Evolutionary conservation across 2,329 filamentous ascomycete species (phyloP).

Genomic region (Thielaviopsis cerberus): DNA sequence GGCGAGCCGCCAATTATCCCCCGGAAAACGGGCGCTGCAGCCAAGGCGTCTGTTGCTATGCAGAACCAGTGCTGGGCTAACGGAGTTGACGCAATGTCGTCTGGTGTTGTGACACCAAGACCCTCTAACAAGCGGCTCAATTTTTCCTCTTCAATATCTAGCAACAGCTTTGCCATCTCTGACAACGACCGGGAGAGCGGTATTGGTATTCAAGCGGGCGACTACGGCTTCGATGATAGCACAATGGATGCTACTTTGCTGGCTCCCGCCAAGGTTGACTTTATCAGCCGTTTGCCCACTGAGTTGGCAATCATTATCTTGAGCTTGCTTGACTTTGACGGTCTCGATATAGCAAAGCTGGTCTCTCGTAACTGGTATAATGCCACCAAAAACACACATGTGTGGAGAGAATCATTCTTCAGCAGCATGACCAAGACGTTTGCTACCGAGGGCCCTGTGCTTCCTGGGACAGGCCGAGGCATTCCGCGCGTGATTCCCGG

Average conservation of each 20-base stretch:
- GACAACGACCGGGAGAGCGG: constrained; percentile 43
- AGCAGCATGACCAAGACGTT: constrained; percentile 42
- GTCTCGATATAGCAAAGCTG: constrained; percentile 28
- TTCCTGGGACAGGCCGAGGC: constrained; percentile 36
- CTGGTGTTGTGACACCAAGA: background rate
- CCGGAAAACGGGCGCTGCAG: constrained; percentile 38
- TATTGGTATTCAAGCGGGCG: constrained; percentile 38
- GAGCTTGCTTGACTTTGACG: constrained; percentile 33
- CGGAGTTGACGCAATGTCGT: background rate
- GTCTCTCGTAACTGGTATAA: constrained; percentile 34
- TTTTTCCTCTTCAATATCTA: constrained; percentile 12
- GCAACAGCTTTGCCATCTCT: constrained; percentile 13
- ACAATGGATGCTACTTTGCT: constrained; percentile 12
- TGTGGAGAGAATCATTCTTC: constrained; percentile 46
- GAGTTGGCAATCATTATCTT: constrained; percentile 43
- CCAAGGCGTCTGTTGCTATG: constrained; percentile 40
- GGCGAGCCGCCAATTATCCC: constrained; percentile 43
- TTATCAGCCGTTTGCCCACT: constrained; percentile 33
- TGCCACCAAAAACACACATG: constrained; percentile 32
- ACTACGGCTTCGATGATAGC: constrained; percentile 21
- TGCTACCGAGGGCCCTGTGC: constrained; percentile 34
- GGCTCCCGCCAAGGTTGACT: constrained; percentile 23
- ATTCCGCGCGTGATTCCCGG: constrained; percentile 35
- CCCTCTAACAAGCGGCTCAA: background rate
- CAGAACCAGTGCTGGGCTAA: constrained; percentile 30